Evolutionary conservation across 108 stramenopile genomes (phyloP).

Genomic region (Hondaea fermentalgiana): DNA sequence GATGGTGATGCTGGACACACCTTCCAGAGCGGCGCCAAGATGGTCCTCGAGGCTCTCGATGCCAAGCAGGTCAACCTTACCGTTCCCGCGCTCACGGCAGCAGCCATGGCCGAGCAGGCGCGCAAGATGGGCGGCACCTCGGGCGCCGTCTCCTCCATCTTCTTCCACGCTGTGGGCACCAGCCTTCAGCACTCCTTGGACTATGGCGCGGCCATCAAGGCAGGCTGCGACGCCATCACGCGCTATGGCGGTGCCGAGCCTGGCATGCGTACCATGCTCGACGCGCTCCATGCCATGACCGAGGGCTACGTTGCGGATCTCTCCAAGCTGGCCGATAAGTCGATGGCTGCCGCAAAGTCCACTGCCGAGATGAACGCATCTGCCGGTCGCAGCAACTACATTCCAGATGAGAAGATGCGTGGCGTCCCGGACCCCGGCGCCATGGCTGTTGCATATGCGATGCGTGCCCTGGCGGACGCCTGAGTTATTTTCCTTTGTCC

Average conservation of each 20-base stretch:
- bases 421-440: slow-evolving; percentile 95
- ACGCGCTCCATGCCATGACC: slow-evolving; percentile 77
- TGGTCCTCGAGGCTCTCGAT: slow-evolving; percentile 56
- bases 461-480: slow-evolving; percentile 50
- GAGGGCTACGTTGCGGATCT: slow-evolving; percentile 34
- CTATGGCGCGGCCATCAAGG: slow-evolving; percentile 62
- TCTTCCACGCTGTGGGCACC: slow-evolving; percentile 59
- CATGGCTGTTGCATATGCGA: slow-evolving; percentile 75
- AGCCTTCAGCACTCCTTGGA: slow-evolving; percentile 27
- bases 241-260: slow-evolving; percentile 80
- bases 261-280: slow-evolving; percentile 90
- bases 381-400: slow-evolving; percentile 89
- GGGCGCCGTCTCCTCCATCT: slow-evolving; percentile 78
- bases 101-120: slow-evolving; percentile 67
- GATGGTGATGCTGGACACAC: slow-evolving; percentile 96
- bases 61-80: background rate
- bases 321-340: slow-evolving; percentile 54
- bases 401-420: slow-evolving; percentile 58
- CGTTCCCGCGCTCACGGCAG: background rate
- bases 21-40: slow-evolving; percentile 80
- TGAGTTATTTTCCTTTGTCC: background rate
- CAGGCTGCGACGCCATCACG: slow-evolving; percentile 72
- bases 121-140: slow-evolving; percentile 88
- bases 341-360: slow-evolving; percentile 68
- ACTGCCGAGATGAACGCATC: slow-evolving; percentile 75